A percentile compares a stretch with the other conserved stretches of the same genome.
Evolutionary conservation across 306 rosid genomes (phyloP).

Genomic region (Sicyos baderoa): DNA sequence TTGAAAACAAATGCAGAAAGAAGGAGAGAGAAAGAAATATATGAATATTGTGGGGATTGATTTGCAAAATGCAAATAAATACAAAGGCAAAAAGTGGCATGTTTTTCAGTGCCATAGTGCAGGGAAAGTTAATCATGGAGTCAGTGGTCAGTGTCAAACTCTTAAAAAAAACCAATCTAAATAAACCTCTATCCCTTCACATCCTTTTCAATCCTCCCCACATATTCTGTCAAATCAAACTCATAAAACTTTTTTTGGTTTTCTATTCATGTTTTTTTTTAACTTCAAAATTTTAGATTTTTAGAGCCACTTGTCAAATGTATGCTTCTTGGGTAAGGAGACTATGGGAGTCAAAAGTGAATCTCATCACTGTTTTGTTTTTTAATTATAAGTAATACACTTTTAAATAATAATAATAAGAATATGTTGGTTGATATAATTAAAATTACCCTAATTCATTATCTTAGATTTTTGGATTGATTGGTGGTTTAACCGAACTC

Average conservation of each 20-base stretch:
- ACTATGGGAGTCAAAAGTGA: too few relatives aligned
- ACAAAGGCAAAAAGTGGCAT: constrained; percentile 43
- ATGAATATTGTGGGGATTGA: constrained; percentile 21
- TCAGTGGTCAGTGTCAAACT: constrained; percentile 57
- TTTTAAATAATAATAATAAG: too few relatives aligned
- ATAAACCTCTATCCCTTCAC: not conserved
- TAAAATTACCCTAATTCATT: too few relatives aligned
- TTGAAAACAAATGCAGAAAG: not conserved
- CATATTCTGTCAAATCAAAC: constrained; percentile 5
- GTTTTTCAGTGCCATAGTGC: constrained; percentile 83
- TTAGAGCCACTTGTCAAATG: not conserved
- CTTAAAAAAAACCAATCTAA: too few relatives aligned
- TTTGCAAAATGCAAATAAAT: constrained; percentile 31
- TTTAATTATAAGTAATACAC: too few relatives aligned
- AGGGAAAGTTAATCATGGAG: constrained; percentile 39
- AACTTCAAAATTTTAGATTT: not conserved
- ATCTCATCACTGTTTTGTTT: too few relatives aligned
- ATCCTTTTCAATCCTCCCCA: constrained; percentile 1
- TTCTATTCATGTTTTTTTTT: not conserved
- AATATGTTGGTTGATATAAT: too few relatives aligned
- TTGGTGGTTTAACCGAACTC: too few relatives aligned
- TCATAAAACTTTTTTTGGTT: not conserved
- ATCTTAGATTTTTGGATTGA: too few relatives aligned
- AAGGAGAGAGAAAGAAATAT: not conserved
- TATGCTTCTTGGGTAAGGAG: not conserved